Conservation (phyloP, 2,329 filamentous ascomycete species). For the Ascochyta koolunga region DNA sequence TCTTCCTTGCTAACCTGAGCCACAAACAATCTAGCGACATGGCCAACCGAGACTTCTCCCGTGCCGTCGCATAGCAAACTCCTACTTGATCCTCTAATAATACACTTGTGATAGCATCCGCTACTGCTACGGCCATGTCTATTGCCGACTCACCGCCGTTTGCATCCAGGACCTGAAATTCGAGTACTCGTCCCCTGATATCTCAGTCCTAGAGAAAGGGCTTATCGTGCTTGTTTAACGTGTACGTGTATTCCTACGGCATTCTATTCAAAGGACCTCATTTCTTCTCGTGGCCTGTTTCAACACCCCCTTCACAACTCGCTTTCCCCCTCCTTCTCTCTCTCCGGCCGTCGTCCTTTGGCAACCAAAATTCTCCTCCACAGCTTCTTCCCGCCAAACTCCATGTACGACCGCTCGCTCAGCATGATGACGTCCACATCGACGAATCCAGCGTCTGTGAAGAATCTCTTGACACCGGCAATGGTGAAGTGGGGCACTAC, state of each 20-base stretch:
- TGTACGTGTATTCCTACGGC: neutral
- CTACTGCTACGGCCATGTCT: neutral
- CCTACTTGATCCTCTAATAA: neutral
- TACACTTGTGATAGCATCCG: neutral
- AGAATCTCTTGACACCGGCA: constrained; percentile 64
- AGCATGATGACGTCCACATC: constrained; percentile 65
- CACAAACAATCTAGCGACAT: constrained; percentile 1
- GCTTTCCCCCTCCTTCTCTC: constrained; percentile 24
- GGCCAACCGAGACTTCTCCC: neutral
- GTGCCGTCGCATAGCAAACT: neutral
- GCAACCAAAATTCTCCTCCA: constrained; percentile 59
- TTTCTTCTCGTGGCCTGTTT: no score
- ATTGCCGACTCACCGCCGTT: neutral
- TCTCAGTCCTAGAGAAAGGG: neutral
- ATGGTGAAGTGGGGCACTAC: constrained; percentile 70
- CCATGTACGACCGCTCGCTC: constrained; percentile 58
- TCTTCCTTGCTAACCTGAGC: neutral
- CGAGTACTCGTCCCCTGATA: neutral
- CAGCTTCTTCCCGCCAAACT: constrained; percentile 45
- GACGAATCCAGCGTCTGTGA: constrained; percentile 64
- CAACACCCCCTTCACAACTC: constrained; percentile 22
- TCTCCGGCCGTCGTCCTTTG: constrained; percentile 54
- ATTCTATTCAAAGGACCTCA: no score
- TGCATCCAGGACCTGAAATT: neutral
- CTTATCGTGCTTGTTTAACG: constrained; percentile 7